Percentiles rank a stretch among this genome's conserved stretches.
These are phyloP conservation scores for Lantana camara DNA, from an alignment of 257 asterid species.

Conservation along the genomic window DNA sequence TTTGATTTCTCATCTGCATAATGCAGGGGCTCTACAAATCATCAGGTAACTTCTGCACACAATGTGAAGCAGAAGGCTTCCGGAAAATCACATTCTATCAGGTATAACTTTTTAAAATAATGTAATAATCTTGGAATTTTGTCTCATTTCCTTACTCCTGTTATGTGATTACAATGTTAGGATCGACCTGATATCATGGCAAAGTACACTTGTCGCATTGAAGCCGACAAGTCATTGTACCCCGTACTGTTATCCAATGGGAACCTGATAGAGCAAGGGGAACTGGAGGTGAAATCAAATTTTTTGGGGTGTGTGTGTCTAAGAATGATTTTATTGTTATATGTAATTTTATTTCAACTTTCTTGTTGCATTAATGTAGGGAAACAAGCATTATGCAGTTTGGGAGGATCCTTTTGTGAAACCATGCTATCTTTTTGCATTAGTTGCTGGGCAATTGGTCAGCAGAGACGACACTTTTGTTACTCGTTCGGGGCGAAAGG, in stretches of 20 bases:
- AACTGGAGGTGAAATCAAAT: conserved; percentile 60
- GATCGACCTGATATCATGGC: conserved; percentile 99
- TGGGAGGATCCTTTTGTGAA: conserved; percentile 97
- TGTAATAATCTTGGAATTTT: conserved; percentile 3
- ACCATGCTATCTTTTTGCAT: conserved; percentile 95
- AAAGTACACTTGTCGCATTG: conserved; percentile 85
- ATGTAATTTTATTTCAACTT: conserved; percentile 1
- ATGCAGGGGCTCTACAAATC: conserved; percentile 93
- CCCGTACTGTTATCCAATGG: conserved; percentile 93
- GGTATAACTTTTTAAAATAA: conserved; percentile 40
- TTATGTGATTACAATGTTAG: conserved; percentile 38
- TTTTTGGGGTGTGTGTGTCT: background rate
- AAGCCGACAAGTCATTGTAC: conserved; percentile 86
- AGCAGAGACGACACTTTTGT: conserved; percentile 82
- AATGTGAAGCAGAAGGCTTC: conserved; percentile 98
- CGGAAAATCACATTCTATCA: conserved; percentile 90
- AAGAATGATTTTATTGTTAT: conserved; percentile 5
- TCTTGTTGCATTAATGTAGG: conserved; percentile 45
- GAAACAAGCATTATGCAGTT: conserved; percentile 68
- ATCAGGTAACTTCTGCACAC: conserved; percentile 94
- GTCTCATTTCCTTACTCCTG: conserved; percentile 26
- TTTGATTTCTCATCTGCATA: conserved; percentile 23
- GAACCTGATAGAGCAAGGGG: conserved; percentile 86
- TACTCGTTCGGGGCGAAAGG: conserved; percentile 84
- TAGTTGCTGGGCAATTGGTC: conserved; percentile 93